phyloP scores from a whole-genome alignment of 2,329 filamentous ascomycete genomes.

The Colletotrichum plurivorum region DNA sequence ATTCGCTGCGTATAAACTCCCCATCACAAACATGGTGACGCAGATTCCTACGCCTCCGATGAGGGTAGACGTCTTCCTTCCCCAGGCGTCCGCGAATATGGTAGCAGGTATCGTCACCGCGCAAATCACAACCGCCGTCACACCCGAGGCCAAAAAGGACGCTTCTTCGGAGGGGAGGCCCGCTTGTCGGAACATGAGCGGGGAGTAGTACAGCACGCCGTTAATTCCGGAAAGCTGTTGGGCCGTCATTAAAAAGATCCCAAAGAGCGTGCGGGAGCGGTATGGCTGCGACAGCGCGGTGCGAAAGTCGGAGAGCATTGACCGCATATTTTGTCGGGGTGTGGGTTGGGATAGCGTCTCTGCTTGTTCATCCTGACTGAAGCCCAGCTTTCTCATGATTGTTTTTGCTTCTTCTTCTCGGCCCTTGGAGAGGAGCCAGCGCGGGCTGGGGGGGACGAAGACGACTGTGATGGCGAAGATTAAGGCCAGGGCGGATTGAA shows the following conservation, averaged over 20 bases:
- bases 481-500: slow-evolving; percentile 53
- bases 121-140: slow-evolving; percentile 70
- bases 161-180: slow-evolving; percentile 67
- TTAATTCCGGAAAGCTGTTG: slow-evolving; percentile 74
- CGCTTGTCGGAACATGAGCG: slow-evolving; percentile 71
- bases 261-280: slow-evolving; percentile 64
- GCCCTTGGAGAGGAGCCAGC: slow-evolving; percentile 66
- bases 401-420: slow-evolving; percentile 58
- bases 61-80: slow-evolving; percentile 66
- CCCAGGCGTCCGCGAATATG: slow-evolving; percentile 69
- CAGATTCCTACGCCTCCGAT: slow-evolving; percentile 66
- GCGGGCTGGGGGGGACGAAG: slow-evolving; percentile 65
- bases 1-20: slow-evolving; percentile 62
- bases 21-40: slow-evolving; percentile 66
- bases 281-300: slow-evolving; percentile 46
- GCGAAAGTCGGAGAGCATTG: slow-evolving; percentile 48
- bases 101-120: slow-evolving; percentile 68
- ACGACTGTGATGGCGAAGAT: slow-evolving; percentile 46
- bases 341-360: slow-evolving; percentile 11
- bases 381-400: background rate
- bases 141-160: slow-evolving; percentile 70
- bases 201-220: slow-evolving; percentile 73
- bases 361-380: slow-evolving; percentile 17
- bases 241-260: slow-evolving; percentile 66
- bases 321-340: too few species aligned